These are phyloP conservation scores for Auricularia sp. DNA, from an alignment of 768 basidiomycete species.

Conservation along the genomic window DNA sequence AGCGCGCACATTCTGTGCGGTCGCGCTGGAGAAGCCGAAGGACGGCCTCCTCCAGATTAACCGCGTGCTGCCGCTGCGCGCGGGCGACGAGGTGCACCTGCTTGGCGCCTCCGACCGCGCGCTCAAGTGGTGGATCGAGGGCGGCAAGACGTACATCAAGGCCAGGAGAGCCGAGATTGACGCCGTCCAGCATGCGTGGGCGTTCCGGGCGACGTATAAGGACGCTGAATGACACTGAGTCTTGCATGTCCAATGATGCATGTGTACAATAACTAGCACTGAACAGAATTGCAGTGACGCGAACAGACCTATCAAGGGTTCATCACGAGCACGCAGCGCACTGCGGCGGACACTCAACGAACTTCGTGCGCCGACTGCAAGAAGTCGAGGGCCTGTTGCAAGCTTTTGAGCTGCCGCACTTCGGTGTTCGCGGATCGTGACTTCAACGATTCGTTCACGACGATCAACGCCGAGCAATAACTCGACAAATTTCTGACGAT, in stretches of 20 bases:
- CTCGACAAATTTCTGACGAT: too few species aligned
- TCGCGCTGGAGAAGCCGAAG: slow-evolving; percentile 31
- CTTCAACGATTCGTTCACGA: too few species aligned
- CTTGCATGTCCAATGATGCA: neutral
- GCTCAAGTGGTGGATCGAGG: slow-evolving; percentile 14
- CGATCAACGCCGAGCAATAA: too few species aligned
- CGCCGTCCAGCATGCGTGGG: slow-evolving; percentile 29
- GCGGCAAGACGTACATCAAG: slow-evolving; percentile 14
- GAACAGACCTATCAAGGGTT: too few species aligned
- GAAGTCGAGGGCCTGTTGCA: too few species aligned
- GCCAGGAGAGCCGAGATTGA: slow-evolving; percentile 18
- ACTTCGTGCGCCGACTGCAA: too few species aligned
- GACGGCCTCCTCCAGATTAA: slow-evolving; percentile 27
- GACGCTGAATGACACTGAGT: neutral
- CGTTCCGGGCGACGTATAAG: slow-evolving; percentile 28
- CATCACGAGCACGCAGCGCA: too few species aligned
- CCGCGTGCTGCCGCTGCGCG: slow-evolving; percentile 32
- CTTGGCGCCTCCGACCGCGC: slow-evolving; percentile 19
- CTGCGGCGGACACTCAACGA: too few species aligned
- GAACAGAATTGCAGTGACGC: neutral
- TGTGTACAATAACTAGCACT: neutral
- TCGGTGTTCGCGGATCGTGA: too few species aligned
- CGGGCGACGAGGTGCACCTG: slow-evolving; percentile 34
- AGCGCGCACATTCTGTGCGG: slow-evolving; percentile 40
- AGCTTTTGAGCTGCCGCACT: too few species aligned